Base-by-base conservation (phyloP, 2,329 filamentous ascomycete species). In the Fusarium humuli region DNA sequence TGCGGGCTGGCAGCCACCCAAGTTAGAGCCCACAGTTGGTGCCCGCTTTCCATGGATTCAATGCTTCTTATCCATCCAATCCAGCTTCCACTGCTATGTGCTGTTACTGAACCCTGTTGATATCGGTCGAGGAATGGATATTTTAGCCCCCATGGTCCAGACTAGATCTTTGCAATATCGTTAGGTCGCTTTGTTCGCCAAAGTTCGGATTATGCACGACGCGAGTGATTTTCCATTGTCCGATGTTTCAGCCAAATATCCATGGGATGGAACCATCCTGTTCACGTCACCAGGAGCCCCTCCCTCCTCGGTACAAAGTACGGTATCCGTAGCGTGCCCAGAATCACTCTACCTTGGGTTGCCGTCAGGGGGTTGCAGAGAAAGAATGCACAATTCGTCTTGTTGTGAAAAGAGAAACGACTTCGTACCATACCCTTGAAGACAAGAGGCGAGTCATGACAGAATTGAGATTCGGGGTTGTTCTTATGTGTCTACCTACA, bases 121-220 rank as follows among this genome's bases (percentile, higher is more conserved):
- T 50, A 57, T 44, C 41, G n/a, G 30, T 13, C 29, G 30, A 48
- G 25, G 20, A n/a, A 20, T 65, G 18, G 22, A 13, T 22, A 65
- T 55, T 45, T 58, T 54, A 30, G 54, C 25, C 22, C 29, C 18
- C 25, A 42, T 37, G 20, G 6, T 16, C 23, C 34, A 20, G 14
- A 42, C 34, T 41, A 25, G 16, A 53, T 22, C 13, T 13, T 12
- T 42, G 18, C 30, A 53, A 37, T 42, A 29, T 42, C 13, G 49
- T 13, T 37, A 37, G 34, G 34, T 63, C 68, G 60, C 56, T 59
- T 58, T 63, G 54, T 32, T 71, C 65, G 61, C 49, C 69, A 69
- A 66, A 53, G 40, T 7, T 50, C 30, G 44, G 37, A 61, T 48
- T 54, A 58, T 69, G 52, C 44, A 48, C 25, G 27, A 56, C 40